Base-by-base conservation (phyloP, 208 protist genomes). In the Leishmania lainsoni region DNA sequence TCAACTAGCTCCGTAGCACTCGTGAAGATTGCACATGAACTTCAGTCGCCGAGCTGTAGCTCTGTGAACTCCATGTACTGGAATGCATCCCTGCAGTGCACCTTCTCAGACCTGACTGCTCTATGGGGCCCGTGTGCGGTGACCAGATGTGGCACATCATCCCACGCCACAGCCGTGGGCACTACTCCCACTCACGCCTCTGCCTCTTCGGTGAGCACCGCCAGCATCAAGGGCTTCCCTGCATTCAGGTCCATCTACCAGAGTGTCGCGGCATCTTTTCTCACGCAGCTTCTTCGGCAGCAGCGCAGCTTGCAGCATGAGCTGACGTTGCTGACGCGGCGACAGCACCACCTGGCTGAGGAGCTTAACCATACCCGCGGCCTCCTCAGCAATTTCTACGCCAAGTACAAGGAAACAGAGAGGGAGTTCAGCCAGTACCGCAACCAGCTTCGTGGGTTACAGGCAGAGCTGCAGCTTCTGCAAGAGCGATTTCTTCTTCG, bases 401-500 rank as follows among this genome's bases (percentile, higher is more conserved):
- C 9, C 4, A 68, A 32, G 48, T 78, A 71, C 75, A 58, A 49
- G 10, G 61, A 54, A 49, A 58, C 16, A 5, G 59, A 14, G 59
- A 68, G 20, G 58, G 75, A 71, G 45, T 26, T 45, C 22, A 45
- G 14, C n/a, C 59, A 69, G 59, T 39, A 78, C 59, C 59, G 75
- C 22, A 48, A 78, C 45, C 58, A 61, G 22, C 29, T 78, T 35
- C 75, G 58, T 10, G 61, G n/a, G 22, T 52, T 78, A 29, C 32
- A 49, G 22, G 26, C 42, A 10, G 42, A 78, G 16, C 3, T 71
- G 26, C 59, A 71, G 45, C 54, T 52, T 12, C 75, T 78, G 26
- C 75, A 71, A n/a, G 59, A 78, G 59, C 75, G 75, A 3, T 66
- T 71, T 32, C 75, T 69, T n/a, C 58, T 78, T 35, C 75, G 75